Evolutionary conservation across 768 basidiomycete genomes (phyloP).

Genomic region (Boletus insuetus): DNA sequence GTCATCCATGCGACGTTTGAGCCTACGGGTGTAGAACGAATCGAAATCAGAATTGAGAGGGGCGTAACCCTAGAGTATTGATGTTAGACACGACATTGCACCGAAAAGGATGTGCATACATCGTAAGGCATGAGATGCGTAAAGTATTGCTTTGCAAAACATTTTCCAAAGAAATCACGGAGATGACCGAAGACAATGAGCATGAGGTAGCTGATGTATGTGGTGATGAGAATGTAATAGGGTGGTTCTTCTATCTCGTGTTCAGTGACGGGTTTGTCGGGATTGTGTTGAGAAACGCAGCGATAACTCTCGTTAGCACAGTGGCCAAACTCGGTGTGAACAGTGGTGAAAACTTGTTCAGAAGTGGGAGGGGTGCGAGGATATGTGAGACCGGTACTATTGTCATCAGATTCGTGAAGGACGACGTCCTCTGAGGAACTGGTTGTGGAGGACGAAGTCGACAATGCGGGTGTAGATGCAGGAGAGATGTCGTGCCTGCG

Average conservation of each 20-base stretch:
- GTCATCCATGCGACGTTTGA: conserved; percentile 93
- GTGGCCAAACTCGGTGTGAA: conserved; percentile 92
- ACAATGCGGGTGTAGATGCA: conserved; percentile 67
- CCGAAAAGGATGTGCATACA: conserved; percentile 48
- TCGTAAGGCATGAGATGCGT: conserved; percentile 79
- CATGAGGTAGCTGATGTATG: conserved; percentile 91
- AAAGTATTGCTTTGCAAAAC: conserved; percentile 65
- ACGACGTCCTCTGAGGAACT: conserved; percentile 66
- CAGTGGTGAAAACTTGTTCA: conserved; percentile 71
- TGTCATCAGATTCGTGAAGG: conserved; percentile 51
- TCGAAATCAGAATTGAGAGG: conserved; percentile 98
- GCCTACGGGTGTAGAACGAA: conserved; percentile 96
- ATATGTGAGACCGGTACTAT: conserved; percentile 56
- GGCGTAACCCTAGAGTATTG: conserved; percentile 77
- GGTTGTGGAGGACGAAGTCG: conserved; percentile 71
- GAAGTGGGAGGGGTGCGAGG: conserved; percentile 74
- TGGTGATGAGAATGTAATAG: conserved; percentile 88
- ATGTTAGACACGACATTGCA: conserved; percentile 3
- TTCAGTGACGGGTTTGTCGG: conserved; percentile 41
- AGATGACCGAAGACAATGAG: conserved; percentile 90
- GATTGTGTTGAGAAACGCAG: conserved; percentile 60
- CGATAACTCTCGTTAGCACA: conserved; percentile 76
- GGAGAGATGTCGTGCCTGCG: conserved; percentile 49
- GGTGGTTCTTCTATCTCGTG: conserved; percentile 82
- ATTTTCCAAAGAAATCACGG: conserved; percentile 93